Conservation (phyloP, 2,329 filamentous ascomycete species). For the Pseudopyrenochaeta lycopersici region DNA sequence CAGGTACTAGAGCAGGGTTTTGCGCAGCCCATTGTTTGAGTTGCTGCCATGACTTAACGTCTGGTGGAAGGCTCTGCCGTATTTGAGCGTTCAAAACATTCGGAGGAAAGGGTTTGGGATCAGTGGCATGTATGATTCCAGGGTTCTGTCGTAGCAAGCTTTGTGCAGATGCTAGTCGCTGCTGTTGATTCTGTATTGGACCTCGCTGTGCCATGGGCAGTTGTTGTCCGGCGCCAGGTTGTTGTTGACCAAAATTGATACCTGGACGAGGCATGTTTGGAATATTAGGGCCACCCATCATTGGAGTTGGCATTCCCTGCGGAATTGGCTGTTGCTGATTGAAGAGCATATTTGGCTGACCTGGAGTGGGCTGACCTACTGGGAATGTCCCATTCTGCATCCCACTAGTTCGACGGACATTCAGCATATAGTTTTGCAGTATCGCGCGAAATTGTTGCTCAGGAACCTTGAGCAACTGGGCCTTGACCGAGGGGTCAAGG, state of each 20-base stretch:
- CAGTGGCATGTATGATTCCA: conserved; percentile 44
- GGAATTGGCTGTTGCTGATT: conserved; percentile 34
- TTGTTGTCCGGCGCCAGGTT: conserved; percentile 33
- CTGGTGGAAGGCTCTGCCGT: conserved; percentile 53
- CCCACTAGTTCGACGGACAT: conserved; percentile 27
- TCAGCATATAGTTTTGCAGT: conserved; percentile 34
- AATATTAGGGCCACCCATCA: conserved; percentile 41
- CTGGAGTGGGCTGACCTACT: conserved; percentile 26
- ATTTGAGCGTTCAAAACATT: conserved; percentile 35
- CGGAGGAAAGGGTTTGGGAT: conserved; percentile 41
- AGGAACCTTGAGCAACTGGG: conserved; percentile 46
- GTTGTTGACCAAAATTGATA: conserved; percentile 40
- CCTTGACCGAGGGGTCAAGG: conserved; percentile 37
- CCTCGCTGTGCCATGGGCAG: conserved; percentile 37
- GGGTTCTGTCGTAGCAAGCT: conserved; percentile 42
- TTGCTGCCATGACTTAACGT: conserved; percentile 65
- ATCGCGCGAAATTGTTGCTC: conserved; percentile 44
- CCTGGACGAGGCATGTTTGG: conserved; percentile 34
- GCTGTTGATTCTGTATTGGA: conserved; percentile 33
- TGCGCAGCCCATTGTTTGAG: conserved; percentile 63
- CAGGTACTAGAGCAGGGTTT: conserved; percentile 49
- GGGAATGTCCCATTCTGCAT: conserved; percentile 33
- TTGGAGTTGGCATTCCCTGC: conserved; percentile 32
- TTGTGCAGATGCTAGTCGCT: conserved; percentile 36
- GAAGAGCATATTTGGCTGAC: conserved; percentile 43